Evolutionary conservation across 2,329 filamentous ascomycete species (phyloP).

Genomic region (Arthrobotrys iridis): DNA sequence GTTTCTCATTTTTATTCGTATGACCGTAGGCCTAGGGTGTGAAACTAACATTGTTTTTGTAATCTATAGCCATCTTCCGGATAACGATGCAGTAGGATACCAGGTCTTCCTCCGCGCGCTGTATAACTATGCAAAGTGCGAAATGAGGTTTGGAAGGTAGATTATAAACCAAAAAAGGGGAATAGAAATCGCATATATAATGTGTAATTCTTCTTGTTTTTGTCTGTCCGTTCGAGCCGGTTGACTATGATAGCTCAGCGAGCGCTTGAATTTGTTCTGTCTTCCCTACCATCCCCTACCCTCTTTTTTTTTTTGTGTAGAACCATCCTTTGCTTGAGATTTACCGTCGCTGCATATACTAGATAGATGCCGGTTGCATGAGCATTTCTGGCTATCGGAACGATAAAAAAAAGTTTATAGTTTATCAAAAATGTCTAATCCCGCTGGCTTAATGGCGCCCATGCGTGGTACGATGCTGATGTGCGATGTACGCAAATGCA

Average conservation of each 20-base stretch:
- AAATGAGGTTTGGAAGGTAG: conserved; percentile 83
- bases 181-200: no score
- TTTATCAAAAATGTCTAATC: not conserved
- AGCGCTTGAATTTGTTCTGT: not conserved
- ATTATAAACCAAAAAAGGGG: no score
- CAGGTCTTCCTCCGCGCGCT: conserved; percentile 89
- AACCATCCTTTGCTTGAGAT: not conserved
- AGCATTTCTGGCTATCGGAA: not conserved
- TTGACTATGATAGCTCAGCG: not conserved
- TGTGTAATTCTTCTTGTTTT: conserved; percentile 6
- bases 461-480: no score
- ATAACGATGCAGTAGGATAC: conserved; percentile 87
- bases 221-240: not conserved
- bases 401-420: not conserved
- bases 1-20: not conserved
- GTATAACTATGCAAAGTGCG: conserved; percentile 83
- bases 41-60: no score
- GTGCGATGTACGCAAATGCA: not conserved
- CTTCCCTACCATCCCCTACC: not conserved
- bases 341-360: no score
- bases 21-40: no score
- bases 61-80: conserved; percentile 67
- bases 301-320: not conserved
- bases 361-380: conserved; percentile 8
- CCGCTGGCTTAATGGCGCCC: no score